Evolutionary conservation across 306 rosid genomes (phyloP).

Genomic region (Vigna nakashimae): DNA sequence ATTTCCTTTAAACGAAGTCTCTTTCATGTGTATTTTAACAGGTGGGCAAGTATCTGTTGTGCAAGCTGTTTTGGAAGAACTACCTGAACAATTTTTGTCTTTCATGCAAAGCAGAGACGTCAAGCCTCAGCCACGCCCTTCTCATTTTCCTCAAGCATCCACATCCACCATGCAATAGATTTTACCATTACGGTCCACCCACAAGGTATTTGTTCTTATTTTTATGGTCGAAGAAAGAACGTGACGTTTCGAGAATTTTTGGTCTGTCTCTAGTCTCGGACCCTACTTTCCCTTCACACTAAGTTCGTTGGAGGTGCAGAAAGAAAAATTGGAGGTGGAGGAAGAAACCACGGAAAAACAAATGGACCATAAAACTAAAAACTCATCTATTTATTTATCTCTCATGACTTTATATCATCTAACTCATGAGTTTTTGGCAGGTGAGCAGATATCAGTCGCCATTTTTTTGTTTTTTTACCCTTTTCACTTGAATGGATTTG

Average conservation of each 20-base stretch:
- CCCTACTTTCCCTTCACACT: too few species aligned
- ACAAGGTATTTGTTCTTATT: too few species aligned
- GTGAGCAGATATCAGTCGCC: constrained; percentile 64
- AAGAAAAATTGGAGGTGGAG: too few species aligned
- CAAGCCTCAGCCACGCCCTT: constrained; percentile 57
- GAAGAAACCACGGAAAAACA: too few species aligned
- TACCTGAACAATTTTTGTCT: constrained; percentile 78
- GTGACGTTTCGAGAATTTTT: too few species aligned
- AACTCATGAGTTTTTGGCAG: constrained; percentile 31
- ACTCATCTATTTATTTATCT: neutral
- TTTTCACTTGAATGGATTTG: too few species aligned
- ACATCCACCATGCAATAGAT: constrained; percentile 21
- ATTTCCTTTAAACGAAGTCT: neutral
- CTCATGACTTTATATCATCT: neutral
- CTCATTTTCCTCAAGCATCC: constrained; percentile 20
- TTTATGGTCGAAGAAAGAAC: neutral
- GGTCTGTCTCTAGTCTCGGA: too few species aligned
- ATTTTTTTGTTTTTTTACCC: constrained; percentile 62
- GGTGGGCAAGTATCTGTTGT: constrained; percentile 70
- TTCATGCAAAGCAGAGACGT: constrained; percentile 71
- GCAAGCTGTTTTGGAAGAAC: constrained; percentile 80
- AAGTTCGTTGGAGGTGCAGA: too few species aligned
- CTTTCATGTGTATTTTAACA: constrained; percentile 15
- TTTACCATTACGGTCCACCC: too few species aligned
- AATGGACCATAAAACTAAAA: too few species aligned